Conservation (phyloP, 228 moss, liverwort and hornwort species). For the Sphagnum magellanicum region DNA sequence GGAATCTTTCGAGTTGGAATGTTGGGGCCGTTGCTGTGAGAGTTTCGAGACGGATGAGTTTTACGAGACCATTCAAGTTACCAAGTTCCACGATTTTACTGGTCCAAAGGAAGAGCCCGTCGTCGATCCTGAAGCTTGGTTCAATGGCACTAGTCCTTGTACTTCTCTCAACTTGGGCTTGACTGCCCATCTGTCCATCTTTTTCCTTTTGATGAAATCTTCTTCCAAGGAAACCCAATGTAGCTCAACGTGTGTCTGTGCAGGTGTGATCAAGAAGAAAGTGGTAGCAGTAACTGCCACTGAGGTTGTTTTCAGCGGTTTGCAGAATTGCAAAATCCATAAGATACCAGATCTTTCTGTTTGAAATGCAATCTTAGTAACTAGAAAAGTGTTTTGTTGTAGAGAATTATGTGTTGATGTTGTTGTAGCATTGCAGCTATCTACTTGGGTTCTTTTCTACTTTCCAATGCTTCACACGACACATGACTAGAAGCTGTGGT, state of each 20-base stretch:
- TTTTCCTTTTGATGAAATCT: no score
- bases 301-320: slow-evolving; percentile 6
- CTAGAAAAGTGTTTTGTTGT: no score
- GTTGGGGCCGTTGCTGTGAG: slow-evolving; percentile 26
- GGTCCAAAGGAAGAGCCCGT: slow-evolving; percentile 45
- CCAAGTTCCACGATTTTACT: slow-evolving; percentile 79
- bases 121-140: slow-evolving; percentile 42
- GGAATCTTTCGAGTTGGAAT: slow-evolving; percentile 55
- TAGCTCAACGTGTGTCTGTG: no score
- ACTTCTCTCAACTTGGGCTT: no score
- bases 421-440: no score
- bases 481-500: no score
- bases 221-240: no score
- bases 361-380: no score
- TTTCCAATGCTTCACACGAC: no score
- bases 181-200: no score
- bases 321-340: slow-evolving; percentile 15
- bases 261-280: slow-evolving; percentile 30
- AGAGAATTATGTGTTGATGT: no score
- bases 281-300: background rate
- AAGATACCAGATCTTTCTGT: slow-evolving; percentile 10
- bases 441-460: no score
- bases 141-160: slow-evolving; percentile 17
- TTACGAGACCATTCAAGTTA: slow-evolving; percentile 76
- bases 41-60: slow-evolving; percentile 71